A percentile compares a stretch with the other conserved stretches of the same genome.
These are phyloP conservation scores for Kwoniella shivajii DNA, from an alignment of 1,284 basidiomycete species.

Conservation along the genomic window DNA sequence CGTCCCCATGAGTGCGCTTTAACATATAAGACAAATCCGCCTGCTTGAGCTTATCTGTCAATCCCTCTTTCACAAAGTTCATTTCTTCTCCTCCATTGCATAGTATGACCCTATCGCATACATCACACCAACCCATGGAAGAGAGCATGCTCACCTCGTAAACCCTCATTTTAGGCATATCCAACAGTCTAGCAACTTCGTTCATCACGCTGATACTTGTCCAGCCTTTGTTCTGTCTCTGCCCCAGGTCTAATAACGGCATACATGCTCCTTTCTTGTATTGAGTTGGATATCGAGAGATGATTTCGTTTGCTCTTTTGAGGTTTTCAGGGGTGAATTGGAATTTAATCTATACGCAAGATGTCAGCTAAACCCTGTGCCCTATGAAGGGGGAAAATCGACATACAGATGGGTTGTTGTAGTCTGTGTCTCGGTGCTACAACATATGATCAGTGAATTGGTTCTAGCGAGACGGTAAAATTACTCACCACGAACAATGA, in stretches of 20 bases:
- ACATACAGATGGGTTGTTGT: slow-evolving; percentile 72
- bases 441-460: background rate
- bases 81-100: no score
- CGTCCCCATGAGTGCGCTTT: no score
- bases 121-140: no score
- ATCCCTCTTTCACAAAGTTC: no score
- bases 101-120: no score
- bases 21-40: no score
- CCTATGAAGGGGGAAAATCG: background rate
- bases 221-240: slow-evolving; percentile 98
- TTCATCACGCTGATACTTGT: slow-evolving; percentile 99
- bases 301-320: slow-evolving; percentile 84
- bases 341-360: slow-evolving; percentile 73
- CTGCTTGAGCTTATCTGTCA: no score
- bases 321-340: slow-evolving; percentile 79
- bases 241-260: slow-evolving; percentile 92
- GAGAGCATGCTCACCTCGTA: slow-evolving; percentile 83
- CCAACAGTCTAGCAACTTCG: slow-evolving; percentile 86
- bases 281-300: slow-evolving; percentile 90
- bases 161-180: slow-evolving; percentile 97
- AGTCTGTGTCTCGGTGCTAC: slow-evolving; percentile 88
- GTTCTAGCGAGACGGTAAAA: background rate
- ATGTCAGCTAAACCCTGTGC: background rate
- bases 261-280: slow-evolving; percentile 99
- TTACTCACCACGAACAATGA: slow-evolving; percentile 64